Conservation (phyloP, 2,329 filamentous ascomycete genomes). For the Chalaropsis ovoidea region DNA sequence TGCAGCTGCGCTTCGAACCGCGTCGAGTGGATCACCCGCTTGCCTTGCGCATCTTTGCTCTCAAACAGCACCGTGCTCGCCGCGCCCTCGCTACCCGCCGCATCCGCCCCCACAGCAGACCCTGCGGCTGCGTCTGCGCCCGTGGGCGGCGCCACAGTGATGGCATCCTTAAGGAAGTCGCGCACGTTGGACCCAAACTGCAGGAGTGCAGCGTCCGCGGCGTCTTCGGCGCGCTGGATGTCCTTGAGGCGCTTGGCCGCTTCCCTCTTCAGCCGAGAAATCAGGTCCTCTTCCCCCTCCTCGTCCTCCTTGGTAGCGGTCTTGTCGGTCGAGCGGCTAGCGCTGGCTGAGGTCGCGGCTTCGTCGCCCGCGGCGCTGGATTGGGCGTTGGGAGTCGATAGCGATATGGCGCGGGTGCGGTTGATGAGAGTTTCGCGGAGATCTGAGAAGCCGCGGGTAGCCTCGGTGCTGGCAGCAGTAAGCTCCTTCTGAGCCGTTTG, state of each 20-base stretch:
- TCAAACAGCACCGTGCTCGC: constrained; percentile 72
- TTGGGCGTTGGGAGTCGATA: constrained; percentile 38
- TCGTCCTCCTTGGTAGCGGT: constrained; percentile 29
- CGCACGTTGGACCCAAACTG: constrained; percentile 84
- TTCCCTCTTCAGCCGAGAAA: constrained; percentile 65
- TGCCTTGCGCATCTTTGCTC: constrained; percentile 80
- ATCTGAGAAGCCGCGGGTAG: constrained; percentile 66
- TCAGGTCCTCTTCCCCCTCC: constrained; percentile 51
- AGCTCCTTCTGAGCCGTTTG: constrained; percentile 81
- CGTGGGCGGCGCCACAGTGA: constrained; percentile 70
- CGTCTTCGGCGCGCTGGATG: constrained; percentile 84
- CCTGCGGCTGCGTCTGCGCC: constrained; percentile 36
- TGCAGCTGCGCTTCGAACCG: constrained; percentile 93
- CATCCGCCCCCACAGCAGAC: not conserved
- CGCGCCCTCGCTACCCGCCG: constrained; percentile 34
- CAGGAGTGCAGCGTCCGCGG: constrained; percentile 86
- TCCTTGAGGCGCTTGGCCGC: constrained; percentile 78
- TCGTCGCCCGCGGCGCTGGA: constrained; percentile 27
- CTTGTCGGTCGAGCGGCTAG: constrained; percentile 37
- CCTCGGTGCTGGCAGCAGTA: constrained; percentile 66
- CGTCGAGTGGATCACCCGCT: constrained; percentile 87
- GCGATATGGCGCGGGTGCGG: constrained; percentile 63
- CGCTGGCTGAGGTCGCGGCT: constrained; percentile 32
- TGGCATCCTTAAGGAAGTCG: constrained; percentile 81
- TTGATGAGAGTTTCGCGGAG: constrained; percentile 57